Conservation (phyloP, 23 red algal species). For the Chondrus crispus region DNA sequence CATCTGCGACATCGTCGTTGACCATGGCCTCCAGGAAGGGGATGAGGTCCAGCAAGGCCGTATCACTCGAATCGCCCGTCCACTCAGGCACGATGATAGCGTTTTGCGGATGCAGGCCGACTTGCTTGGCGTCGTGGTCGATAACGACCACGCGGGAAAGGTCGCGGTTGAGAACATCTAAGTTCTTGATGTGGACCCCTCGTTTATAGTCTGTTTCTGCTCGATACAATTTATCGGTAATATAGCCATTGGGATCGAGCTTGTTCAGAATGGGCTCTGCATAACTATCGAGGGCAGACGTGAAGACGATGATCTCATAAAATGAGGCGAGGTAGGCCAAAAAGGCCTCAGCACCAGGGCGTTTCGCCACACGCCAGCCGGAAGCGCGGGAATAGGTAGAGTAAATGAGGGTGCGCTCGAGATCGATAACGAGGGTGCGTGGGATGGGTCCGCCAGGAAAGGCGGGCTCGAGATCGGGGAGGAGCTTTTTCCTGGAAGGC, state of each 20-base stretch:
- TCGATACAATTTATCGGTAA: constrained; percentile 83
- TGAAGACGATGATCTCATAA: constrained; percentile 95
- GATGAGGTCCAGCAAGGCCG: constrained; percentile 76
- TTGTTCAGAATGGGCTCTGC: constrained; percentile 90
- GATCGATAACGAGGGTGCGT: constrained; percentile 88
- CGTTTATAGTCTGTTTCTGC: constrained; percentile 76
- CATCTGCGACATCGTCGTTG: constrained; percentile 75
- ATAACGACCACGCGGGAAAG: constrained; percentile 72
- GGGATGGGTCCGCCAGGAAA: constrained; percentile 30
- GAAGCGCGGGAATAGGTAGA: constrained; percentile 71
- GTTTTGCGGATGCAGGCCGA: constrained; percentile 80
- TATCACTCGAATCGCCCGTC: constrained; percentile 64
- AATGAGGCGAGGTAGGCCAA: constrained; percentile 90
- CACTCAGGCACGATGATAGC: constrained; percentile 69
- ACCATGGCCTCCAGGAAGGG: constrained; percentile 86
- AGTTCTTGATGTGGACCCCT: constrained; percentile 87
- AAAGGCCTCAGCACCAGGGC: constrained; percentile 95
- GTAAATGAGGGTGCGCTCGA: constrained; percentile 89
- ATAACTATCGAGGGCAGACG: constrained; percentile 59
- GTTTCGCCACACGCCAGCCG: constrained; percentile 91
- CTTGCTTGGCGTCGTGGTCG: constrained; percentile 37
- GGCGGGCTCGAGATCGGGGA: constrained; percentile 57
- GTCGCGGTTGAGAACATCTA: constrained; percentile 82
- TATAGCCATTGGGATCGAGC: constrained; percentile 86
- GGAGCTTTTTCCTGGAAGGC: constrained; percentile 82